Conservation (phyloP, 306 rosid species). For the Glycine tomentella region DNA sequence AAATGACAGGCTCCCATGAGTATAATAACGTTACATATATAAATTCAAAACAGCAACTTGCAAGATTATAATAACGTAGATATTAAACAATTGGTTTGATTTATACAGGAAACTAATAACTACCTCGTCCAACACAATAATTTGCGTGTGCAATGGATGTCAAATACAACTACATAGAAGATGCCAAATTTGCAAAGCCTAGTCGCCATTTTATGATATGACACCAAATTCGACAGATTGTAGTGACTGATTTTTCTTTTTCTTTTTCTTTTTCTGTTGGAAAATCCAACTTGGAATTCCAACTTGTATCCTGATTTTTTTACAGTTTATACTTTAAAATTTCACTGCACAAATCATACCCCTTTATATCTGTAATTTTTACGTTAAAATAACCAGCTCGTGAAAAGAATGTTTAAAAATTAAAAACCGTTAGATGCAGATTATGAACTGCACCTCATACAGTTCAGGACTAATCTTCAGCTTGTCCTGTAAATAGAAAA, state of each 20-base stretch:
- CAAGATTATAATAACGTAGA: neutral
- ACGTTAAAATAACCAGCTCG: too few species aligned
- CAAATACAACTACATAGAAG: neutral
- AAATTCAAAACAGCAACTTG: neutral
- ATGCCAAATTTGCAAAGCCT: neutral
- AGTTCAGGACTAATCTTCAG: neutral
- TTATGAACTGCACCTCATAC: too few species aligned
- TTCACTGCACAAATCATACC: too few species aligned
- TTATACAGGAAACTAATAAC: neutral
- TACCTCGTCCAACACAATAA: neutral
- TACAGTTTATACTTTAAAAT: too few species aligned
- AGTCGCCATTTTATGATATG: neutral
- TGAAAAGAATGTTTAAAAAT: too few species aligned
- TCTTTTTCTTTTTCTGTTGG: too few species aligned
- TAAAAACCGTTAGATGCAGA: too few species aligned
- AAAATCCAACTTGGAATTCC: too few species aligned
- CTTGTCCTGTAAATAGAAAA: neutral
- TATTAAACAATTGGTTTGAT: neutral
- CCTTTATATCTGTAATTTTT: too few species aligned
- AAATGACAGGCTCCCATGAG: too few species aligned
- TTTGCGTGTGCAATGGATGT: neutral
- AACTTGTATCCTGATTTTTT: too few species aligned
- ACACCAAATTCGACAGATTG: neutral
- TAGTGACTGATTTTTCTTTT: too few species aligned
- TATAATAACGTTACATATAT: neutral